phyloP scores from a whole-genome alignment of 495 filamentous ascomycete species.

The Lindgomyces ingoldianus region DNA sequence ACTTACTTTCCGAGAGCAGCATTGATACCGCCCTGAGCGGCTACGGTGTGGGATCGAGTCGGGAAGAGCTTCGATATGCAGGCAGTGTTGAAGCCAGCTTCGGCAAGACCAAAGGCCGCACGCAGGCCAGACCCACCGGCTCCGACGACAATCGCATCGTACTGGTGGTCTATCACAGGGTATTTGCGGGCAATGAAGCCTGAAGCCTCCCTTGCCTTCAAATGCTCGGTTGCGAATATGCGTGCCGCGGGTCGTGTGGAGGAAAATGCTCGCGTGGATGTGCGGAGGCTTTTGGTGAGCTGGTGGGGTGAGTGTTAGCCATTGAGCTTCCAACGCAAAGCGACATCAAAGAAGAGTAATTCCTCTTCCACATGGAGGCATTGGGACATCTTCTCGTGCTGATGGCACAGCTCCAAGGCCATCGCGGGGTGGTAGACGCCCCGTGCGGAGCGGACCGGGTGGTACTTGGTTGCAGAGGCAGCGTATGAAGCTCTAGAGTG shows the following conservation, averaged over 20 bases:
- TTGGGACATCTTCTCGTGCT: neutral
- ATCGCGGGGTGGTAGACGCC: slow-evolving; percentile 22
- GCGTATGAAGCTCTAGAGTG: neutral
- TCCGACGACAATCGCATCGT: slow-evolving; percentile 88
- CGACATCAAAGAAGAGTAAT: neutral
- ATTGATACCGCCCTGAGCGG: slow-evolving; percentile 92
- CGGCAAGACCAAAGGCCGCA: slow-evolving; percentile 92
- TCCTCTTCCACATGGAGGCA: neutral
- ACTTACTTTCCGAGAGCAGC: slow-evolving; percentile 88
- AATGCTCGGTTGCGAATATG: slow-evolving; percentile 78
- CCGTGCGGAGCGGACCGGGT: slow-evolving; percentile 27
- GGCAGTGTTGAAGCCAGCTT: slow-evolving; percentile 96
- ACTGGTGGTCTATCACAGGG: slow-evolving; percentile 73
- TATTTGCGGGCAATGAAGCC: slow-evolving; percentile 82
- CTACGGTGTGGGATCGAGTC: slow-evolving; percentile 92
- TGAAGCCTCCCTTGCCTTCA: slow-evolving; percentile 89
- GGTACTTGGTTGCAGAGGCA: slow-evolving; percentile 3
- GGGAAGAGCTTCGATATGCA: slow-evolving; percentile 99
- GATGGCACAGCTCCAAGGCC: slow-evolving; percentile 3
- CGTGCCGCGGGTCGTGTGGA: slow-evolving; percentile 75
- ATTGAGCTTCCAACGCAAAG: slow-evolving; percentile 11
- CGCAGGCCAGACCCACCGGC: slow-evolving; percentile 92
- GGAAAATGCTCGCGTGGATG: slow-evolving; percentile 60
- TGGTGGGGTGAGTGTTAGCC: slow-evolving; percentile 21
- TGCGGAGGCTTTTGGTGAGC: slow-evolving; percentile 35